phyloP scores from a whole-genome alignment of 768 basidiomycete species.

The Boletus tylopilopsis region DNA sequence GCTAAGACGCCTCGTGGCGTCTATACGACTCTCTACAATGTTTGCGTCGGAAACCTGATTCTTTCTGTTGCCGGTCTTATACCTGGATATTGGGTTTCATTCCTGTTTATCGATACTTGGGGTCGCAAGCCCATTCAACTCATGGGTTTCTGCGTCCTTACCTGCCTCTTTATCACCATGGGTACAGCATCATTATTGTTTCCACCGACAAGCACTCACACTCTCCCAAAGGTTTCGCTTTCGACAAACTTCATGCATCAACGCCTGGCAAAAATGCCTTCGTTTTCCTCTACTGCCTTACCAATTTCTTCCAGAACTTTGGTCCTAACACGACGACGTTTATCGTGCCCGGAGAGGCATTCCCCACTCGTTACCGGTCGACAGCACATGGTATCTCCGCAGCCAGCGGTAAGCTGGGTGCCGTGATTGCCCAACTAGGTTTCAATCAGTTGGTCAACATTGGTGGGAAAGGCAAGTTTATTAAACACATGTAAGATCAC shows the following conservation, averaged over 20 bases:
- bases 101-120: slow-evolving; percentile 70
- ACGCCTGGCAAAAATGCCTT: slow-evolving; percentile 50
- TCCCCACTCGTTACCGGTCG: slow-evolving; percentile 86
- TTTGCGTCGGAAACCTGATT: slow-evolving; percentile 73
- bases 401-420: slow-evolving; percentile 79
- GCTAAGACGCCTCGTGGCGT: slow-evolving; percentile 31
- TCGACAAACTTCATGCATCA: slow-evolving; percentile 50
- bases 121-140: slow-evolving; percentile 82
- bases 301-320: slow-evolving; percentile 90
- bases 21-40: slow-evolving; percentile 58
- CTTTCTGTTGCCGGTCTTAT: slow-evolving; percentile 75
- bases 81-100: slow-evolving; percentile 63
- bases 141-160: slow-evolving; percentile 70
- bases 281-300: slow-evolving; percentile 81
- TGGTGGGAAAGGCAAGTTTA: slow-evolving; percentile 56
- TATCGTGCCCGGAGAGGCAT: slow-evolving; percentile 75
- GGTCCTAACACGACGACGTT: slow-evolving; percentile 82
- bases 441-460: slow-evolving; percentile 68
- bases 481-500: slow-evolving; percentile 61
- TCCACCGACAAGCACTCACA: neutral
- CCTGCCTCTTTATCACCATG: slow-evolving; percentile 63
- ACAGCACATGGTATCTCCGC: slow-evolving; percentile 84
- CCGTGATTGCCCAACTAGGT: slow-evolving; percentile 76
- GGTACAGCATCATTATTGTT: slow-evolving; percentile 38
- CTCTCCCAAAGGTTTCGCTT: slow-evolving; percentile 55